These are phyloP conservation scores for Sarocladium kiliense DNA, from an alignment of 2,329 filamentous ascomycete species.

Conservation along the genomic window DNA sequence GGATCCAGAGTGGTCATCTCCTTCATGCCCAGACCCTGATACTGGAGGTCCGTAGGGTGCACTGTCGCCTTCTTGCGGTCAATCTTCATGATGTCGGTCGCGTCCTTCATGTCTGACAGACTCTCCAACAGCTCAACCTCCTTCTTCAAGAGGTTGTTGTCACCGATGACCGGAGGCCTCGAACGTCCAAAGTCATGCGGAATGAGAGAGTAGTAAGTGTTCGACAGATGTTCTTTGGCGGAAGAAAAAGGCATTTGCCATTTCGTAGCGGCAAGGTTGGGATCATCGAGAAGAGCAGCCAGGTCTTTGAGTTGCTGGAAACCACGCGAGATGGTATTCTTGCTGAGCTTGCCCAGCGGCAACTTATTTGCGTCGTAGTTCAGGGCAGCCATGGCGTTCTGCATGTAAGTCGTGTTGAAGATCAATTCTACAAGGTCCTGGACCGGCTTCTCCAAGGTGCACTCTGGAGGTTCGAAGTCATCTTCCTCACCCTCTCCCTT, in stretches of 20 bases:
- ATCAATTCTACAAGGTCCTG: constrained; percentile 74
- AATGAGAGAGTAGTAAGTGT: constrained; percentile 75
- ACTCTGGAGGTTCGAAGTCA: constrained; percentile 36
- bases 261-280: constrained; percentile 35
- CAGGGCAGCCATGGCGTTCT: constrained; percentile 57
- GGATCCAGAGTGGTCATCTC: constrained; percentile 69
- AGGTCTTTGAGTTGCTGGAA: constrained; percentile 75
- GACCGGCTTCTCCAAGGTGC: constrained; percentile 53
- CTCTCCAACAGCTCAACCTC: constrained; percentile 79
- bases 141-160: constrained; percentile 55
- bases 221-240: constrained; percentile 62
- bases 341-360: constrained; percentile 79
- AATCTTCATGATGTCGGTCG: constrained; percentile 69
- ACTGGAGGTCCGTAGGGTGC: constrained; percentile 68
- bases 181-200: constrained; percentile 76
- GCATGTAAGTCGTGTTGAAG: constrained; percentile 73
- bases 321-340: constrained; percentile 67
- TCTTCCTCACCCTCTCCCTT: constrained; percentile 32
- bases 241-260: constrained; percentile 31
- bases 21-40: constrained; percentile 62
- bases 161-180: constrained; percentile 62
- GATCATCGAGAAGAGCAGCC: constrained; percentile 57
- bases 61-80: constrained; percentile 46
- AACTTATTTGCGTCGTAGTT: constrained; percentile 74
- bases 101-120: constrained; percentile 80